Conservation (phyloP, 2,329 filamentous ascomycete species). For the Penicillium brevicompactum region DNA sequence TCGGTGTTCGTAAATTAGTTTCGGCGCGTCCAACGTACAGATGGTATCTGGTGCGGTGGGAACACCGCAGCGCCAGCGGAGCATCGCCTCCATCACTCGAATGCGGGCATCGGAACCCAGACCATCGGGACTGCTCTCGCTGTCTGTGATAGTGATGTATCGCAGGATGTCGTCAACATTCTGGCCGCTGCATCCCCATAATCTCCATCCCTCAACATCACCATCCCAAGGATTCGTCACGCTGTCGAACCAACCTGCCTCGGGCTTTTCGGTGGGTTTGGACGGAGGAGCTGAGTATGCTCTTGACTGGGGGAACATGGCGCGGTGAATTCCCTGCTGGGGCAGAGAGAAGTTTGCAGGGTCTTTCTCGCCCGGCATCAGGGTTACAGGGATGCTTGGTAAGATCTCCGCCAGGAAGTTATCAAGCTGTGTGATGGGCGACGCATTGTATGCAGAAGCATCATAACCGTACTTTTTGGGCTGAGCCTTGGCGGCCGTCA, state of each 20-base stretch:
- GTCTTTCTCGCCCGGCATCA: conserved; percentile 81
- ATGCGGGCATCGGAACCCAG: conserved; percentile 68
- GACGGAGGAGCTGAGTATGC: conserved; percentile 57
- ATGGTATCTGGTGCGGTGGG: conserved; percentile 95
- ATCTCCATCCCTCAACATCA: conserved; percentile 84
- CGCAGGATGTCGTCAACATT: conserved; percentile 93
- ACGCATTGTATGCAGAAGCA: conserved; percentile 79
- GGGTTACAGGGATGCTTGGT: conserved; percentile 82
- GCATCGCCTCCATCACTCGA: conserved; percentile 91
- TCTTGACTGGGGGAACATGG: conserved; percentile 80
- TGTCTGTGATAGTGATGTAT: conserved; percentile 66
- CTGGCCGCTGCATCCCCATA: conserved; percentile 86
- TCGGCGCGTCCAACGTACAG: conserved; percentile 62
- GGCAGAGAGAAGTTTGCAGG: conserved; percentile 88
- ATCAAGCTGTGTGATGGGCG: conserved; percentile 82
- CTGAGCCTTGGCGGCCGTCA: conserved; percentile 43
- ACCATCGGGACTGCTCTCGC: conserved; percentile 26
- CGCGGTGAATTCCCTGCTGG: conserved; percentile 89
- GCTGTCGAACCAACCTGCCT: conserved; percentile 77
- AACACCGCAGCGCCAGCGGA: conserved; percentile 86
- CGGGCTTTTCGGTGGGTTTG: conserved; percentile 36
- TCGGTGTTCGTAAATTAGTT: neutral
- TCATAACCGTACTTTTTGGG: conserved; percentile 95
- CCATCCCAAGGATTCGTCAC: conserved; percentile 94
- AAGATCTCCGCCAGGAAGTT: conserved; percentile 78